Conservation (phyloP, 805 yeast genomes). For the Metschnikowia gruessii region DNA sequence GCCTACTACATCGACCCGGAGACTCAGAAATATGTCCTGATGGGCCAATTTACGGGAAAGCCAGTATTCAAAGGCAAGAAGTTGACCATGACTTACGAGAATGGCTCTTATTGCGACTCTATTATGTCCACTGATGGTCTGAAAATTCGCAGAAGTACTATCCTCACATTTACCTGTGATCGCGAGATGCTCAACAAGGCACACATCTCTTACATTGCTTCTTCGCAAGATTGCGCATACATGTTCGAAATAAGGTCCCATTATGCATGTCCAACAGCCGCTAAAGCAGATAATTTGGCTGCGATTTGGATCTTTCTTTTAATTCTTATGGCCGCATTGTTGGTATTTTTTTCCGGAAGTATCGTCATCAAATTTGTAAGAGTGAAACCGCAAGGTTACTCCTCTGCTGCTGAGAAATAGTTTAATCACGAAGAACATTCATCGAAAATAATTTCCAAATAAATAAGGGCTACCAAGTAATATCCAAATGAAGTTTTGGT, state of each 20-base stretch:
- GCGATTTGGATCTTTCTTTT: conserved; percentile 54
- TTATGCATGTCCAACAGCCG: conserved; percentile 77
- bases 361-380: conserved; percentile 26
- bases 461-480: no score
- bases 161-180: conserved; percentile 75
- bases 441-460: background rate
- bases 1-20: conserved; percentile 51
- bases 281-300: conserved; percentile 22
- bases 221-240: conserved; percentile 72
- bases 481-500: no score
- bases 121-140: conserved; percentile 42
- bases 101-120: conserved; percentile 59
- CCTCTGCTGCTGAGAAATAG: conserved; percentile 1
- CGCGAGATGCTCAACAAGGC: conserved; percentile 67
- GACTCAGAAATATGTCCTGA: conserved; percentile 45
- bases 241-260: conserved; percentile 81
- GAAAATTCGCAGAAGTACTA: conserved; percentile 55
- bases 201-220: conserved; percentile 65
- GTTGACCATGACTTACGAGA: conserved; percentile 62
- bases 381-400: conserved; percentile 8
- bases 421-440: background rate
- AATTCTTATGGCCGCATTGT: conserved; percentile 44
- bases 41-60: conserved; percentile 58
- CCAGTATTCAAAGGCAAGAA: conserved; percentile 74
- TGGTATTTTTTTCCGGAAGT: conserved; percentile 40